These are phyloP conservation scores for Podaxis sp. DNA, from an alignment of 768 basidiomycete species.

Conservation along the genomic window DNA sequence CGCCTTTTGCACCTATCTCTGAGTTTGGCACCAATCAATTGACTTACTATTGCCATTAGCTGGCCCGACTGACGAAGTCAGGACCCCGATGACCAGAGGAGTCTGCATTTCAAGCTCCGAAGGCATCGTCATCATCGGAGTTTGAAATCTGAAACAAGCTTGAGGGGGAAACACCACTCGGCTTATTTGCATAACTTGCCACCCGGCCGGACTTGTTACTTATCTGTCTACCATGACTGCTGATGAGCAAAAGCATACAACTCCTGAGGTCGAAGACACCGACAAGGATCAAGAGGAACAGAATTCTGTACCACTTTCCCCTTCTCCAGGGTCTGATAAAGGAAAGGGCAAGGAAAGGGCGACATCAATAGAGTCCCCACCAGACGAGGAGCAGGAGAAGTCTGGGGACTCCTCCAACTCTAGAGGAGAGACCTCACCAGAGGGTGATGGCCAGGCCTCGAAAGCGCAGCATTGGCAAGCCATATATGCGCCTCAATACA, in stretches of 20 bases:
- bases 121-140: too few species aligned
- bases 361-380: background rate
- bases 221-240: background rate
- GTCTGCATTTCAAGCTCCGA: too few species aligned
- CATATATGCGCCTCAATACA: slow-evolving; percentile 74
- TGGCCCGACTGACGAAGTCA: too few species aligned
- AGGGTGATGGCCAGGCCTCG: background rate
- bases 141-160: too few species aligned
- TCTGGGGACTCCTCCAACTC: background rate
- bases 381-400: background rate
- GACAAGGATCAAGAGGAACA: background rate
- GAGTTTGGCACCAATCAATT: too few species aligned
- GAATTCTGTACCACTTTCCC: background rate
- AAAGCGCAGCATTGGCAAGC: slow-evolving; percentile 65
- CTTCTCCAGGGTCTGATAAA: background rate
- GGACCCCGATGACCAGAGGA: too few species aligned
- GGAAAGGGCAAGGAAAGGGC: slow-evolving; percentile 8
- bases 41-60: too few species aligned
- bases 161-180: too few species aligned
- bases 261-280: background rate
- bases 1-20: too few species aligned
- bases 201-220: background rate
- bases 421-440: background rate
- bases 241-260: background rate
- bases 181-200: too few species aligned